Evolutionary conservation across 768 basidiomycete genomes (phyloP).

Genomic region (Boletus patriciae): DNA sequence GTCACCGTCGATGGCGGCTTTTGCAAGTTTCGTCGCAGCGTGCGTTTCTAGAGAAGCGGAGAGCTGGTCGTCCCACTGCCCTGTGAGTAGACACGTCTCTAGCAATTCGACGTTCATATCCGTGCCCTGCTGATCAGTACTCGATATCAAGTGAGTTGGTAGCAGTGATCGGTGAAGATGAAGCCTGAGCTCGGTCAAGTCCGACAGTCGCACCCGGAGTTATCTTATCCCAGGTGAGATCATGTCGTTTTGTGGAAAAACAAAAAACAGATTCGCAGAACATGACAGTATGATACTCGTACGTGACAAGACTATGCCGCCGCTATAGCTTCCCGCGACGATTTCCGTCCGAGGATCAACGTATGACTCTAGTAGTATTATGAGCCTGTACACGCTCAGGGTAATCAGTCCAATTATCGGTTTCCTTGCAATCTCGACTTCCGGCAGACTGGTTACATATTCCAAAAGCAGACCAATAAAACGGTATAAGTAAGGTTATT

Average conservation of each 20-base stretch:
- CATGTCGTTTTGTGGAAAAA: too few relatives aligned
- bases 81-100: conserved; percentile 59
- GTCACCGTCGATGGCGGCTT: conserved; percentile 57
- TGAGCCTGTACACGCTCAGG: neutral
- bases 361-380: too few relatives aligned
- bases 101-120: conserved; percentile 32
- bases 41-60: conserved; percentile 20
- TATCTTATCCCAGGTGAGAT: conserved; percentile 13
- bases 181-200: neutral
- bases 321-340: neutral
- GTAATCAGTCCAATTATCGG: neutral
- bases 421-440: neutral
- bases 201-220: neutral
- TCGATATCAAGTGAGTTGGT: neutral
- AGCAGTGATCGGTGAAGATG: conserved; percentile 1
- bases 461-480: neutral
- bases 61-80: conserved; percentile 40
- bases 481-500: too few relatives aligned
- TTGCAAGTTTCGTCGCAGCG: conserved; percentile 42
- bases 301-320: too few relatives aligned
- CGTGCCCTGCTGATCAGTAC: neutral
- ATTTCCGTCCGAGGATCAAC: neutral
- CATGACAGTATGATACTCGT: too few relatives aligned
- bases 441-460: neutral
- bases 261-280: too few relatives aligned